Percentiles rank a stretch among this genome's conserved stretches.
These are phyloP conservation scores for Boletellus deceptivus DNA, from an alignment of 1,284 basidiomycete species.

Conservation along the genomic window DNA sequence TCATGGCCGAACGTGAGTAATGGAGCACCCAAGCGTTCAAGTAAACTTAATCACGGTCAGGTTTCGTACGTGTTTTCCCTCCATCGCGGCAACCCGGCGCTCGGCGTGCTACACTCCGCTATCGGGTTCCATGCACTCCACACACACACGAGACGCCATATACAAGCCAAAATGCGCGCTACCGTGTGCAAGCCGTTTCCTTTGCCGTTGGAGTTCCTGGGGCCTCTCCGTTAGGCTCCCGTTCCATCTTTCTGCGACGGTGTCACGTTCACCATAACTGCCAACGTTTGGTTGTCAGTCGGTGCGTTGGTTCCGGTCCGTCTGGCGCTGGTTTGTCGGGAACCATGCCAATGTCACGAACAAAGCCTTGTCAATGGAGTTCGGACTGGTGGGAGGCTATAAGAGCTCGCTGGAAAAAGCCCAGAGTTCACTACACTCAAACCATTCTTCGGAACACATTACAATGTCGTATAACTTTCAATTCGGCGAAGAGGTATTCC, in stretches of 20 bases:
- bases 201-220: slow-evolving; percentile 7
- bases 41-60: background rate
- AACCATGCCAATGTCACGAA: slow-evolving; percentile 17
- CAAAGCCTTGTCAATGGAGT: slow-evolving; percentile 1
- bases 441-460: background rate
- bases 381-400: slow-evolving; percentile 8
- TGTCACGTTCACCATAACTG: background rate
- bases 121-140: slow-evolving; percentile 1
- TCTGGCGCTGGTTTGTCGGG: slow-evolving; percentile 20
- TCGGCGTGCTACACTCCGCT: background rate
- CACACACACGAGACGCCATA: background rate
- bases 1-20: background rate
- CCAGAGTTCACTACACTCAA: background rate
- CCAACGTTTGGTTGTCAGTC: background rate
- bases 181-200: background rate
- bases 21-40: background rate
- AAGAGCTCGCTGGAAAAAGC: background rate
- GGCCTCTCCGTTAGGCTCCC: background rate
- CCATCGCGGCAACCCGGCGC: slow-evolving; percentile 9
- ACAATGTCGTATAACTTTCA: slow-evolving; percentile 12
- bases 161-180: background rate
- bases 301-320: slow-evolving; percentile 3
- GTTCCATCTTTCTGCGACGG: background rate
- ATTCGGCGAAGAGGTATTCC: slow-evolving; percentile 18
- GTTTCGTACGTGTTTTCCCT: background rate